A percentile compares a stretch with the other conserved stretches of the same genome.
Evolutionary conservation across 208 protist genomes (phyloP).

Genomic region (Acanthamoeba divionensis): DNA sequence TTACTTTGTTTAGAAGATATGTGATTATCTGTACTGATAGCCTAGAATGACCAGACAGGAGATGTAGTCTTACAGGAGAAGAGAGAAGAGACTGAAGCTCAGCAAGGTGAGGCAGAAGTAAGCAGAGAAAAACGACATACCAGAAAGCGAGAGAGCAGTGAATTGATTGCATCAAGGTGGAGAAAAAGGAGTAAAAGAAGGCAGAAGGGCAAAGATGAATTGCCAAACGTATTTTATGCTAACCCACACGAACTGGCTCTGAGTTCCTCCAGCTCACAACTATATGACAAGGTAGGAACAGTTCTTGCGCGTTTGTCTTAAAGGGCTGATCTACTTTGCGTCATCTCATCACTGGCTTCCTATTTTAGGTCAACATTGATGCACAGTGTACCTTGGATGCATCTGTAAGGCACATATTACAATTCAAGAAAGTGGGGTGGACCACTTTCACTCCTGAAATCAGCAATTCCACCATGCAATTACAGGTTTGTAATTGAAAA

Average conservation of each 20-base stretch:
- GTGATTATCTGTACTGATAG: background rate
- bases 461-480: constrained; percentile 3
- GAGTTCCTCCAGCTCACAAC: background rate
- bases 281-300: constrained; percentile 10
- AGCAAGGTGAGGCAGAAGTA: background rate
- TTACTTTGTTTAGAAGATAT: background rate
- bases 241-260: background rate
- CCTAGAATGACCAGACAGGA: background rate
- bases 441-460: constrained; percentile 25
- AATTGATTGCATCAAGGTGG: background rate
- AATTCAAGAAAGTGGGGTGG: constrained; percentile 58
- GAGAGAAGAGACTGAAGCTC: background rate
- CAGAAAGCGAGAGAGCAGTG: background rate
- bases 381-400: constrained; percentile 72
- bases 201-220: background rate
- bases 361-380: constrained; percentile 65
- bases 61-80: background rate
- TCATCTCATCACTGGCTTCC: background rate
- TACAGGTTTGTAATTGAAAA: constrained; percentile 46
- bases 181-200: background rate
- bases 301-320: background rate
- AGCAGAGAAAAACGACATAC: background rate
- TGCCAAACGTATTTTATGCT: background rate
- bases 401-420: constrained; percentile 61
- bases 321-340: background rate